These are phyloP conservation scores for Polyporus tsugae DNA, from an alignment of 1,284 basidiomycete species.

Conservation along the genomic window DNA sequence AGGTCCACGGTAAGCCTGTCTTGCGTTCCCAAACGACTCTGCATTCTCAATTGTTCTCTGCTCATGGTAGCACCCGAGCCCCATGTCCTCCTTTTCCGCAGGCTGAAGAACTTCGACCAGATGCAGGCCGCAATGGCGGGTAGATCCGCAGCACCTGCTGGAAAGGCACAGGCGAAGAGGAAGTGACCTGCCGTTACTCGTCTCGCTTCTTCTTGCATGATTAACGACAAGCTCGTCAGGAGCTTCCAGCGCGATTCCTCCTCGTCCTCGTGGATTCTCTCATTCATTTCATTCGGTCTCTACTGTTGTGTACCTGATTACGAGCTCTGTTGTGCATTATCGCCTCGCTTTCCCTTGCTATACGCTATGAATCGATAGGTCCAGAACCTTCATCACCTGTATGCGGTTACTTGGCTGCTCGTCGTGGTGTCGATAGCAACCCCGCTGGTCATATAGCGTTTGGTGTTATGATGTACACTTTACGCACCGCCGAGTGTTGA, in stretches of 20 bases:
- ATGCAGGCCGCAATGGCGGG: conserved; percentile 37
- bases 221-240: conserved; percentile 5
- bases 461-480: conserved; percentile 6
- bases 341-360: conserved; percentile 34
- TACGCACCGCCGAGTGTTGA: not conserved
- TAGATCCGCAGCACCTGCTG: conserved; percentile 30
- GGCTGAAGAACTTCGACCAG: conserved; percentile 66
- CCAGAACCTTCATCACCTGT: not conserved
- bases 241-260: conserved; percentile 18
- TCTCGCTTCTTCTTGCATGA: conserved; percentile 10
- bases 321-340: conserved; percentile 36
- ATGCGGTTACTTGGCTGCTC: conserved; percentile 9
- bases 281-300: conserved; percentile 19
- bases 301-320: conserved; percentile 26
- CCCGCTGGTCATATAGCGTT: not conserved
- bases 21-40: not conserved
- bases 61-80: conserved; percentile 78
- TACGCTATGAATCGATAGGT: conserved; percentile 31
- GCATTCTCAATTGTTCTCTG: not conserved
- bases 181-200: conserved; percentile 34
- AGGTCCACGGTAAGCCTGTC: conserved; percentile 84
- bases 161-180: conserved; percentile 40
- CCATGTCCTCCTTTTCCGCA: conserved; percentile 84
- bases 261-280: conserved; percentile 21
- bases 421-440: conserved; percentile 1